Evolutionary conservation across 495 filamentous ascomycete species (phyloP).

Genomic region (Penicillium herquei): DNA sequence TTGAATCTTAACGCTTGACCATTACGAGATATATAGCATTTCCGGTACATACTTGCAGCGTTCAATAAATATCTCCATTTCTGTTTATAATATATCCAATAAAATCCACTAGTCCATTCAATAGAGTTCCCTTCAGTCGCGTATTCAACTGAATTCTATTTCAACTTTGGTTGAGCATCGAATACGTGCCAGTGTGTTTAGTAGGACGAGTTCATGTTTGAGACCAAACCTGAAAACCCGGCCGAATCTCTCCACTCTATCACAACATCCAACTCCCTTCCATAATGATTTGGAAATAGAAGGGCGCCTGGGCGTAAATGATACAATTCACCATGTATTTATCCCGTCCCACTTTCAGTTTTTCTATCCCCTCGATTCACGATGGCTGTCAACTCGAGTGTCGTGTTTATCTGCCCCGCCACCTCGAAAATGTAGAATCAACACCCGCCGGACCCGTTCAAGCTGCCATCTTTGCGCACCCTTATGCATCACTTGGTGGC

Average conservation of each 20-base stretch:
- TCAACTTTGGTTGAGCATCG: too few relatives aligned
- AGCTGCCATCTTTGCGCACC: slow-evolving; percentile 83
- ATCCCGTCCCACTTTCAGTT: slow-evolving; percentile 61
- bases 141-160: too few relatives aligned
- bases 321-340: slow-evolving; percentile 23
- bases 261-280: background rate
- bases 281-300: background rate
- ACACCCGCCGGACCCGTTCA: slow-evolving; percentile 42
- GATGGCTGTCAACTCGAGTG: slow-evolving; percentile 74
- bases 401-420: slow-evolving; percentile 70
- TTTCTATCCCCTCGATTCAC: slow-evolving; percentile 80
- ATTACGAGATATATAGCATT: background rate
- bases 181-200: too few relatives aligned
- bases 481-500: slow-evolving; percentile 85
- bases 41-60: too few relatives aligned
- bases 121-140: too few relatives aligned
- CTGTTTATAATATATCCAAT: too few relatives aligned
- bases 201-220: too few relatives aligned
- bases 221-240: too few relatives aligned
- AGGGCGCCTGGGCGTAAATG: background rate
- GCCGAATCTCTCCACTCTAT: too few relatives aligned
- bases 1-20: slow-evolving; percentile 17
- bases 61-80: too few relatives aligned
- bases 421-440: slow-evolving; percentile 27
- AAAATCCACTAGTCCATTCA: too few relatives aligned